Conservation (phyloP, 2,329 filamentous ascomycete species). For the Zasmidium angulare region DNA sequence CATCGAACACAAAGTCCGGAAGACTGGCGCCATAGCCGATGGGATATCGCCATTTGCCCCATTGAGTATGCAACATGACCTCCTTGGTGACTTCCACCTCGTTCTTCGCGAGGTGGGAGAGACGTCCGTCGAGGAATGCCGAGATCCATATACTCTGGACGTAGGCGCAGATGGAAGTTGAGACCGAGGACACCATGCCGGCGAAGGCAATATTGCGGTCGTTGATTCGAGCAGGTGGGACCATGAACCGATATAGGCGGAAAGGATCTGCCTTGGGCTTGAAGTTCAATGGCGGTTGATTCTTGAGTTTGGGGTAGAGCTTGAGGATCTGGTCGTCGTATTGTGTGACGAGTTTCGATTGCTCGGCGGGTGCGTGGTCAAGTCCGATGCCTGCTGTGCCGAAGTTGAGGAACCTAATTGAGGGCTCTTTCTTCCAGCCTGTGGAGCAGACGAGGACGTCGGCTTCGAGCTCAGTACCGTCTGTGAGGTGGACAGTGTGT, state of each 20-base stretch:
- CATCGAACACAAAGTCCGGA: constrained; percentile 75
- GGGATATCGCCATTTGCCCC: constrained; percentile 68
- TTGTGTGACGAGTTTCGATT: constrained; percentile 39
- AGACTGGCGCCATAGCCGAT: constrained; percentile 62
- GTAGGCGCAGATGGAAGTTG: constrained; percentile 39
- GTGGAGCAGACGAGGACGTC: constrained; percentile 58
- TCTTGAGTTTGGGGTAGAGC: constrained; percentile 53
- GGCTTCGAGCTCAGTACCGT: constrained; percentile 52
- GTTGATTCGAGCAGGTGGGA: constrained; percentile 36
- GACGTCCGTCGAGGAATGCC: constrained; percentile 60
- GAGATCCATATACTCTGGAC: constrained; percentile 50
- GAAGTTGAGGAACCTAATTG: constrained; percentile 56
- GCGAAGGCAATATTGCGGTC: constrained; percentile 42
- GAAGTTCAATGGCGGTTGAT: constrained; percentile 31
- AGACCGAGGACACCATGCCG: constrained; percentile 40
- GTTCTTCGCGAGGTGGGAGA: constrained; percentile 39
- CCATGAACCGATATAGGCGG: constrained; percentile 47
- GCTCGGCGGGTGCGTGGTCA: constrained; percentile 31
- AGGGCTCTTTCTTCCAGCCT: constrained; percentile 56
- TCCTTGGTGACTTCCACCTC: constrained; percentile 41
- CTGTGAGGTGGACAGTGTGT: constrained; percentile 54
- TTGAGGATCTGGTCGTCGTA: constrained; percentile 55
- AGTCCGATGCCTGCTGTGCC: constrained; percentile 30
- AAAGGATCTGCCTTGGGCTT: constrained; percentile 28
- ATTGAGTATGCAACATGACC: constrained; percentile 64